A percentile compares a stretch with the other conserved stretches of the same genome.
phyloP scores from a whole-genome alignment of 345 rosid genomes.

The Camelina sativa region DNA sequence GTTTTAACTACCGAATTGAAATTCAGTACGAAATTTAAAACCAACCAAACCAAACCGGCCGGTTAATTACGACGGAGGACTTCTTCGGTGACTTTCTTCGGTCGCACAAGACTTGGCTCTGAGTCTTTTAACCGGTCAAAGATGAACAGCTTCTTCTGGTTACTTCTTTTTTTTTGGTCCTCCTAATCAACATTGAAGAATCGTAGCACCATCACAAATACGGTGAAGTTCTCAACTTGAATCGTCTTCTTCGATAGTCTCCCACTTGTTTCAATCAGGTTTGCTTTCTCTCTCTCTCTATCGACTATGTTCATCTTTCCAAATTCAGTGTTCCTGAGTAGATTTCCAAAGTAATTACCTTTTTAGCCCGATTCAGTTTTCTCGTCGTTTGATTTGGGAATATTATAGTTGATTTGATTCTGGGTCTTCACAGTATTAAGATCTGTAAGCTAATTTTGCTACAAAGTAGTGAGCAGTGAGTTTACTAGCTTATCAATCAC shows the following conservation, averaged over 20 bases:
- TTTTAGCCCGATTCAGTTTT: constrained; percentile 2
- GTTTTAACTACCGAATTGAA: background rate
- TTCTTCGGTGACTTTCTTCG: background rate
- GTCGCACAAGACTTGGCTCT: background rate
- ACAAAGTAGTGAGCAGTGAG: background rate
- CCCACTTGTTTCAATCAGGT: constrained; percentile 38
- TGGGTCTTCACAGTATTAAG: constrained; percentile 2
- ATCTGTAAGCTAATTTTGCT: constrained; percentile 7
- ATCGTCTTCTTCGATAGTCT: constrained; percentile 7
- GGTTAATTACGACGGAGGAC: background rate
- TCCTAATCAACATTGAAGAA: constrained; percentile 5
- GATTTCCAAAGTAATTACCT: background rate
- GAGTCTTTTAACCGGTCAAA: constrained; percentile 27
- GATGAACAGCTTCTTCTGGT: constrained; percentile 24
- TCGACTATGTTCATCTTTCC: constrained; percentile 11
- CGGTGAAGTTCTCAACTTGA: constrained; percentile 34
- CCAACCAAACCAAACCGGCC: background rate
- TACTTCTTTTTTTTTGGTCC: background rate
- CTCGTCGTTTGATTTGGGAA: constrained; percentile 18
- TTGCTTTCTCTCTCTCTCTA: constrained; percentile 19
- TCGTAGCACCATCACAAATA: background rate
- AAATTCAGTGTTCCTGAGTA: background rate
- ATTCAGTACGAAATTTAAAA: background rate
- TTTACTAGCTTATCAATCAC: background rate
- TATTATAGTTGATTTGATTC: constrained; percentile 18